A percentile compares a stretch with the other conserved stretches of the same genome.
These are phyloP conservation scores for Cyanodermella asteris DNA, from an alignment of 2,329 filamentous ascomycete genomes.

Conservation along the genomic window DNA sequence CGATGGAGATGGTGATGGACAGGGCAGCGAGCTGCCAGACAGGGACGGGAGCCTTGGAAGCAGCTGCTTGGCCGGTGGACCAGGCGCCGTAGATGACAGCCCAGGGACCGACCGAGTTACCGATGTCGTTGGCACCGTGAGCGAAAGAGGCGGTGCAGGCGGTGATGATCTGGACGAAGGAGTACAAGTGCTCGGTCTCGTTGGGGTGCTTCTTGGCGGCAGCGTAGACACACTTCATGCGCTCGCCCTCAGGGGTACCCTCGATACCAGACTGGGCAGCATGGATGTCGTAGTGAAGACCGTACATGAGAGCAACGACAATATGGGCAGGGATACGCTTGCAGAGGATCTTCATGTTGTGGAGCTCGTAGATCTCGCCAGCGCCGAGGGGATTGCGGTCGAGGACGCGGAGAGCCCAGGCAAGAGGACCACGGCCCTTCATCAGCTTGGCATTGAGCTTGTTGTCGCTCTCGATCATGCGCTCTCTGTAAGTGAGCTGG, in stretches of 20 bases:
- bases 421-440: conserved; percentile 43
- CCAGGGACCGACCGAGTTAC: conserved; percentile 48
- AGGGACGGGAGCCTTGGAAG: conserved; percentile 42
- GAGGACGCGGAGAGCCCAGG: conserved; percentile 62
- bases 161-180: conserved; percentile 32
- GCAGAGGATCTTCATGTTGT: conserved; percentile 42
- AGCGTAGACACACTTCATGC: conserved; percentile 47
- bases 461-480: conserved; percentile 33
- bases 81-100: conserved; percentile 48
- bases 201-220: conserved; percentile 44
- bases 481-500: conserved; percentile 38
- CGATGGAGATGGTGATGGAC: conserved; percentile 38
- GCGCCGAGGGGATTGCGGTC: conserved; percentile 51
- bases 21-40: conserved; percentile 59
- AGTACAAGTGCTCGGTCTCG: conserved; percentile 41
- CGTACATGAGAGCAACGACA: conserved; percentile 44
- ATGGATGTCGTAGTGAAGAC: conserved; percentile 65
- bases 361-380: conserved; percentile 50
- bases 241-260: conserved; percentile 50
- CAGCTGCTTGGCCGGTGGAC: conserved; percentile 37
- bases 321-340: conserved; percentile 50
- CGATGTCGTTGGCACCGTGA: conserved; percentile 57
- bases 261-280: conserved; percentile 46
- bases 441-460: conserved; percentile 42
- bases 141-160: conserved; percentile 29